These are phyloP conservation scores for Pistacia vera DNA, from an alignment of 345 rosid species.

Conservation along the genomic window DNA sequence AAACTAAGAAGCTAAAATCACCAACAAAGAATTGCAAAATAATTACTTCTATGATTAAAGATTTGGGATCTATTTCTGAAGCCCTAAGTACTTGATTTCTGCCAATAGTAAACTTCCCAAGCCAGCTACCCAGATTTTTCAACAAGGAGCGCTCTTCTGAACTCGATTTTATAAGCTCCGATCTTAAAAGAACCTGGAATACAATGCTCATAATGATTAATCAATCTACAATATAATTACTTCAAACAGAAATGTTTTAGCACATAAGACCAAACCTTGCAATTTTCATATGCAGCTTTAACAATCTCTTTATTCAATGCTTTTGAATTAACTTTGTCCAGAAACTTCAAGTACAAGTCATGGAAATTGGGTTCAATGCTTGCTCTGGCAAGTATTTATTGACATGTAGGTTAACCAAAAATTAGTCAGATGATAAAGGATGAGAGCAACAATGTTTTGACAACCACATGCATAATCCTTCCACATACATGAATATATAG, in stretches of 20 bases:
- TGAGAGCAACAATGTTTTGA: too few relatives aligned
- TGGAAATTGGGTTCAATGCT: constrained; percentile 99
- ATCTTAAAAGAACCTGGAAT: constrained; percentile 88
- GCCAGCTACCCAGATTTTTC: constrained; percentile 99
- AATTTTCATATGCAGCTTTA: constrained; percentile 88
- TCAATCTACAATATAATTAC: not conserved
- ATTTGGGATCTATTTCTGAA: constrained; percentile 96
- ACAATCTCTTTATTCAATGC: constrained; percentile 79
- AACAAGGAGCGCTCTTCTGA: constrained; percentile 94
- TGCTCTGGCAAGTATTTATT: constrained; percentile 52
- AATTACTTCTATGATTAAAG: constrained; percentile 89
- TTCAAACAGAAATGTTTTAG: not conserved
- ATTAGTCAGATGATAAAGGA: not conserved
- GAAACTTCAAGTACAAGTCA: constrained; percentile 90
- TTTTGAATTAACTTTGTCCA: constrained; percentile 85
- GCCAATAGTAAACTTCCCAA: constrained; percentile 96
- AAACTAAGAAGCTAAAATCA: not conserved
- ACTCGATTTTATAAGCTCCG: constrained; percentile 97
- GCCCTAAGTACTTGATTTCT: constrained; percentile 93
- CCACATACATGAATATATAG: too few relatives aligned
- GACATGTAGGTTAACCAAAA: not conserved
- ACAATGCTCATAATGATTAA: not conserved
- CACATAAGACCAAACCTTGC: constrained; percentile 74
- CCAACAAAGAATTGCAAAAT: not conserved
- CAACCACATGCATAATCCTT: not conserved